These are phyloP conservation scores for Epichloe hybrida DNA, from an alignment of 2,329 filamentous ascomycete genomes.

Conservation along the genomic window DNA sequence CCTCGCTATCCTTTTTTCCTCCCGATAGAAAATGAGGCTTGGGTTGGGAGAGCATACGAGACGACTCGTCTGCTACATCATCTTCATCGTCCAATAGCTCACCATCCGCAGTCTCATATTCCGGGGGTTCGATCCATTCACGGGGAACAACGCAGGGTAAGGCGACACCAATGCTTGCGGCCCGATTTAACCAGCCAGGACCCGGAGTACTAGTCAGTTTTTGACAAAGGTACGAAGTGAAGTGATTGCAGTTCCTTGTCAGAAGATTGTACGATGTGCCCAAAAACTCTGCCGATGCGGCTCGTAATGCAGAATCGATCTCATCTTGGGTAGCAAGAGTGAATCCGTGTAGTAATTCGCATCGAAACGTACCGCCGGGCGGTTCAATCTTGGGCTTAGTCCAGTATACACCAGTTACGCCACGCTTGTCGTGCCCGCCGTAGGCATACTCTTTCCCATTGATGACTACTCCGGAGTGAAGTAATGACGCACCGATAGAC, in stretches of 20 bases:
- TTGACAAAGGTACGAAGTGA: slow-evolving; percentile 64
- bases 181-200: slow-evolving; percentile 67
- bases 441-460: slow-evolving; percentile 73
- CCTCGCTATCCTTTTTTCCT: slow-evolving; percentile 14
- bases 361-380: slow-evolving; percentile 64
- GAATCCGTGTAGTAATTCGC: slow-evolving; percentile 66
- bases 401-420: slow-evolving; percentile 71
- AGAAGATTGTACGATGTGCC: slow-evolving; percentile 70
- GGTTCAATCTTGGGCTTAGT: slow-evolving; percentile 59
- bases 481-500: slow-evolving; percentile 61
- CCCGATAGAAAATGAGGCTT: slow-evolving; percentile 18
- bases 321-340: slow-evolving; percentile 55
- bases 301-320: slow-evolving; percentile 55
- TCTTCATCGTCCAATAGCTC: slow-evolving; percentile 49
- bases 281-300: slow-evolving; percentile 57
- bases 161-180: slow-evolving; percentile 69
- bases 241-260: slow-evolving; percentile 80
- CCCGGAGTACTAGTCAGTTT: slow-evolving; percentile 57
- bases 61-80: slow-evolving; percentile 36
- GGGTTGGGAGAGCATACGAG: slow-evolving; percentile 41
- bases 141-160: slow-evolving; percentile 70
- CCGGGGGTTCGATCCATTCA: slow-evolving; percentile 75
- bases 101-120: slow-evolving; percentile 59
- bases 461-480: slow-evolving; percentile 75
- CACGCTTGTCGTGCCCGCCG: slow-evolving; percentile 61